These are phyloP conservation scores for Dryas octopetala DNA, from an alignment of 306 rosid species.

Conservation along the genomic window DNA sequence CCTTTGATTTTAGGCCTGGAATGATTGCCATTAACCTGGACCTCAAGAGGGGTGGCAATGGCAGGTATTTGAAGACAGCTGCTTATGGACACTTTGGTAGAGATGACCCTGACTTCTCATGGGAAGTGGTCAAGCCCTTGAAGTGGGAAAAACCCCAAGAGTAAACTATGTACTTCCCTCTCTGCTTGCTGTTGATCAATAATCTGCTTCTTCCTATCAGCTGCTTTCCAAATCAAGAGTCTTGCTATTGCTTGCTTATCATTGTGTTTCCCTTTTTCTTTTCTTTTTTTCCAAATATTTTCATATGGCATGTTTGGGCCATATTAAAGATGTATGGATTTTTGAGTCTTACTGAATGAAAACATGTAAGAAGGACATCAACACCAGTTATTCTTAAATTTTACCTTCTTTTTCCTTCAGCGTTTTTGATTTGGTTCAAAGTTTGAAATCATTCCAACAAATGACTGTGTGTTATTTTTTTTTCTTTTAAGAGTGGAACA, in stretches of 20 bases:
- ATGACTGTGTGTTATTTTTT: too few species aligned
- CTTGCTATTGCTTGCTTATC: conserved; percentile 17
- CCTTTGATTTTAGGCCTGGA: conserved; percentile 67
- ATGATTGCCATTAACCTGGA: conserved; percentile 58
- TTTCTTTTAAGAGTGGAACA: too few species aligned
- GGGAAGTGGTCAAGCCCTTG: conserved; percentile 66
- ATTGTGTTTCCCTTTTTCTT: conserved; percentile 5
- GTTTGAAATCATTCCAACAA: too few species aligned
- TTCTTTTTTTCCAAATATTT: not conserved
- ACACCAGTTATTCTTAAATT: too few species aligned
- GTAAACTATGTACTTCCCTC: conserved; percentile 9
- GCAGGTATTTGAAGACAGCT: conserved; percentile 66
- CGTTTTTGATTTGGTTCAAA: too few species aligned
- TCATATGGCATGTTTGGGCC: conserved; percentile 5
- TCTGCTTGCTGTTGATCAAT: conserved; percentile 21
- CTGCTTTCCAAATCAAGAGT: not conserved
- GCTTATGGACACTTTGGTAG: conserved; percentile 75
- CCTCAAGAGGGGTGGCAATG: conserved; percentile 60
- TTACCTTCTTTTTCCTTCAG: too few species aligned
- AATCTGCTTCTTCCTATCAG: conserved; percentile 17
- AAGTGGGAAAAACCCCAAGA: conserved; percentile 52
- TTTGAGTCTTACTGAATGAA: conserved; percentile 3
- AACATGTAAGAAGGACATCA: not conserved
- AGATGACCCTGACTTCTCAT: conserved; percentile 59
- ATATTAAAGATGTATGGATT: not conserved